Conservation (phyloP, 1,284 basidiomycete genomes). For the Cryptococcus maquisensis region DNA sequence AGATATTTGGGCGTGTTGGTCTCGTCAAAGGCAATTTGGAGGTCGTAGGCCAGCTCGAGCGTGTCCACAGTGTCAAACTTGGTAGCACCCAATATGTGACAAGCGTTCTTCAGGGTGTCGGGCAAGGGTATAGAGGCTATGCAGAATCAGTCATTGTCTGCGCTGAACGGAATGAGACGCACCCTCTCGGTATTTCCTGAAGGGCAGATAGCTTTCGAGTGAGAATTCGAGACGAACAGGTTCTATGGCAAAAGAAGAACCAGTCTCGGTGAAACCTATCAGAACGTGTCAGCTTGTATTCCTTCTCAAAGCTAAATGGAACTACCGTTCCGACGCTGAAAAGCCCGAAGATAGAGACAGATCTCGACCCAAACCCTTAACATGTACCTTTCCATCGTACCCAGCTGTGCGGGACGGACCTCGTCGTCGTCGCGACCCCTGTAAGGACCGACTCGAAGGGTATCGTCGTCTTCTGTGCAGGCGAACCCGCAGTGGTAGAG, state of each 20-base stretch:
- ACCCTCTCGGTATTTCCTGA: slow-evolving; percentile 18
- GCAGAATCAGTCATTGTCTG: not conserved
- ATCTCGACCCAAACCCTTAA: slow-evolving; percentile 41
- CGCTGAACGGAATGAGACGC: not conserved
- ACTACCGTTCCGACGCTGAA: slow-evolving; percentile 20
- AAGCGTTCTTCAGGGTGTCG: slow-evolving; percentile 1
- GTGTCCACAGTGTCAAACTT: slow-evolving; percentile 23
- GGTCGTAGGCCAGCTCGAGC: slow-evolving; percentile 31
- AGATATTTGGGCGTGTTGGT: slow-evolving; percentile 21
- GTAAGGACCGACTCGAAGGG: slow-evolving; percentile 36
- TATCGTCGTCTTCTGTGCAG: slow-evolving; percentile 31
- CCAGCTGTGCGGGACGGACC: slow-evolving; percentile 9
- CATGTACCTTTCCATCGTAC: slow-evolving; percentile 41
- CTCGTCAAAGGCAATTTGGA: slow-evolving; percentile 30
- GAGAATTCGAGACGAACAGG: slow-evolving; percentile 12
- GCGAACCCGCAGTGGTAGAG: slow-evolving; percentile 38
- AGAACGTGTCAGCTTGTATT: not conserved
- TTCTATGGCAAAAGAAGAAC: not conserved
- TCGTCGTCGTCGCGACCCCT: slow-evolving; percentile 13
- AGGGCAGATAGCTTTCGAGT: slow-evolving; percentile 9
- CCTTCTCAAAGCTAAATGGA: not conserved
- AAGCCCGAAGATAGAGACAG: slow-evolving; percentile 19
- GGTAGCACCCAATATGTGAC: slow-evolving; percentile 26
- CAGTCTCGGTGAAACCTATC: no score
- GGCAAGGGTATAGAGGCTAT: slow-evolving; percentile 4